Evolutionary conservation across 139 green algal species (phyloP).

Genomic region (Astrephomene gubernaculifera): DNA sequence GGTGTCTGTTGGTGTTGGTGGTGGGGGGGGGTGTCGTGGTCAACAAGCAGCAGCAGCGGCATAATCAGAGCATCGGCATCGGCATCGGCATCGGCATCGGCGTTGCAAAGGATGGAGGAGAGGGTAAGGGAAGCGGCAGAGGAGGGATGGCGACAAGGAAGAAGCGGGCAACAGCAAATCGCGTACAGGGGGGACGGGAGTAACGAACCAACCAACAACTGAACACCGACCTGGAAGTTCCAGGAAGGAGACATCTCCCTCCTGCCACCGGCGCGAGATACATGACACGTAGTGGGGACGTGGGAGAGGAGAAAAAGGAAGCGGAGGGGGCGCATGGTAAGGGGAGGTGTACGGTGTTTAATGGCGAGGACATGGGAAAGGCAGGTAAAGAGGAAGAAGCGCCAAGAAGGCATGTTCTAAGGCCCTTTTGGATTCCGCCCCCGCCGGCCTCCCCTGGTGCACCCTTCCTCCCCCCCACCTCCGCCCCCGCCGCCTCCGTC

Average conservation of each 20-base stretch:
- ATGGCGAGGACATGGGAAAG: neutral
- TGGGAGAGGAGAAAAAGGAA: neutral
- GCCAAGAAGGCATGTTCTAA: neutral
- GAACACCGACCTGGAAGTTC: constrained; percentile 33
- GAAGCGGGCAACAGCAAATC: no score
- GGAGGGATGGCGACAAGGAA: no score
- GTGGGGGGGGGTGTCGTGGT: no score
- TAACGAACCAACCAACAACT: no score
- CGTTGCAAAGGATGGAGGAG: no score
- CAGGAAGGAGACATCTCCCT: constrained; percentile 28
- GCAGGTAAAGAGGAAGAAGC: neutral
- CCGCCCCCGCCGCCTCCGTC: neutral
- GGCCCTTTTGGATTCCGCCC: neutral
- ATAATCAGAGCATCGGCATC: no score
- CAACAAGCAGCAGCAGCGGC: no score
- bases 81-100: no score
- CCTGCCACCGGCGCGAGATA: neutral
- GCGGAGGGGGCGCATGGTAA: neutral
- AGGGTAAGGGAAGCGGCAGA: no score
- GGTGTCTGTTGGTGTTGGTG: neutral
- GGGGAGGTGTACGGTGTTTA: neutral
- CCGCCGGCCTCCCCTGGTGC: neutral
- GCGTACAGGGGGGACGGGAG: no score
- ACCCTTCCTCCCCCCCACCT: neutral
- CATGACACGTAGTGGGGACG: neutral